Evolutionary conservation across 2,329 filamentous ascomycete genomes (phyloP).

Genomic region (Blastomyces percursus): DNA sequence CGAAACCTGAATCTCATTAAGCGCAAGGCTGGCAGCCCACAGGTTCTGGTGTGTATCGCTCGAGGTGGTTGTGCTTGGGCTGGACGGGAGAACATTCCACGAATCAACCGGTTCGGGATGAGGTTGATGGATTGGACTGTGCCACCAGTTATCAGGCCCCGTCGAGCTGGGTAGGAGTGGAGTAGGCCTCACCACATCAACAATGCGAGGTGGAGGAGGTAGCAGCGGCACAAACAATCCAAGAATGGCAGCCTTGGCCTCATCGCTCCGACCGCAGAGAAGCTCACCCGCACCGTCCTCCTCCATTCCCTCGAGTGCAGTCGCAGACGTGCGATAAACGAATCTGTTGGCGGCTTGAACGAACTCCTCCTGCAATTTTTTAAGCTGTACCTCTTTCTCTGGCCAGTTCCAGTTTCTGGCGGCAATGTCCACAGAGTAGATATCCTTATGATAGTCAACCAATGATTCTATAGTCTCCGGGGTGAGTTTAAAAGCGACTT

Average conservation of each 20-base stretch:
- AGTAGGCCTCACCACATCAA: constrained; percentile 79
- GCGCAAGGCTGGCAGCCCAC: constrained; percentile 62
- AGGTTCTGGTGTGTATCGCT: constrained; percentile 60
- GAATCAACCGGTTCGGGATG: constrained; percentile 65
- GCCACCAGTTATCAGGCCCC: constrained; percentile 66
- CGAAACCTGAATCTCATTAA: constrained; percentile 58
- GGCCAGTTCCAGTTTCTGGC: constrained; percentile 89
- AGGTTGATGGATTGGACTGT: constrained; percentile 55
- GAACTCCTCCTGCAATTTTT: constrained; percentile 95
- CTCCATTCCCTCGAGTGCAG: constrained; percentile 86
- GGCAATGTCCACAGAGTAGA: constrained; percentile 83
- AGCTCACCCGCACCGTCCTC: constrained; percentile 93
- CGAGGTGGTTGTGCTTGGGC: constrained; percentile 63
- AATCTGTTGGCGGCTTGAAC: constrained; percentile 95
- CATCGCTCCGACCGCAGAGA: constrained; percentile 79
- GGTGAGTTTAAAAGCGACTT: constrained; percentile 96
- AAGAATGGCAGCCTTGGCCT: constrained; percentile 80
- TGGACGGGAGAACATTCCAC: constrained; percentile 86
- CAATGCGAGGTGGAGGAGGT: constrained; percentile 73
- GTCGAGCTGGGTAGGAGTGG: constrained; percentile 77
- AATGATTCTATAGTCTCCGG: constrained; percentile 86
- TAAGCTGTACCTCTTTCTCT: constrained; percentile 90
- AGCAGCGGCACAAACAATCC: constrained; percentile 75
- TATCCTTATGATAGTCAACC: constrained; percentile 90
- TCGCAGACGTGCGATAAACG: constrained; percentile 80